Evolutionary conservation across 2,329 filamentous ascomycete species (phyloP).

Genomic region (Penicillium sp.): DNA sequence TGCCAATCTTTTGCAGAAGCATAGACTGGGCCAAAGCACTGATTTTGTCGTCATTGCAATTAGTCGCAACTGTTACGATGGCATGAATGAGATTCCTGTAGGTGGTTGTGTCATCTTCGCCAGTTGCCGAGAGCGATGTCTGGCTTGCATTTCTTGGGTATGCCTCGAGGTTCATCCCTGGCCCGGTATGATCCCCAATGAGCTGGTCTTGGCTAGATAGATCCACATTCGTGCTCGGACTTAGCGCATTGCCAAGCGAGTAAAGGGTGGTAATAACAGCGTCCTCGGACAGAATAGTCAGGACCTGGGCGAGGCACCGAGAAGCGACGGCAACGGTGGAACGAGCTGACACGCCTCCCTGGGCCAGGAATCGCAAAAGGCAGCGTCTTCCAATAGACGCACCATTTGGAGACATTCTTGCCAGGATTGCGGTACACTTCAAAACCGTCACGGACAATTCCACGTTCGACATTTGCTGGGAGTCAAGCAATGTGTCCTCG

Average conservation of each 20-base stretch:
- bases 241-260: constrained; percentile 89
- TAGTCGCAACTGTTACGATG: constrained; percentile 78
- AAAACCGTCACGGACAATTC: constrained; percentile 68
- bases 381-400: constrained; percentile 69
- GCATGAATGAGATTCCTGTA: constrained; percentile 89
- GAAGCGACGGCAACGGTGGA: constrained; percentile 67
- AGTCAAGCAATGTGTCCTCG: constrained; percentile 69
- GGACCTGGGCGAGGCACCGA: constrained; percentile 70
- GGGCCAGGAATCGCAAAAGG: constrained; percentile 78
- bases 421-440: constrained; percentile 71
- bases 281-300: constrained; percentile 79
- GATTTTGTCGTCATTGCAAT: constrained; percentile 79
- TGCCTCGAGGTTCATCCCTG: constrained; percentile 41
- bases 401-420: constrained; percentile 62
- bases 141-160: constrained; percentile 32
- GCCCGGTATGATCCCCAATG: constrained; percentile 34
- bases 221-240: constrained; percentile 54
- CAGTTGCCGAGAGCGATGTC: constrained; percentile 65
- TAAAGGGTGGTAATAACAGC: constrained; percentile 91
- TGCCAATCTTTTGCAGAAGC: constrained; percentile 88
- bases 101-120: constrained; percentile 68
- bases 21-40: constrained; percentile 88
- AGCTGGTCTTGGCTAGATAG: constrained; percentile 32
- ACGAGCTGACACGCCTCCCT: constrained; percentile 58
- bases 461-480: constrained; percentile 71